Evolutionary conservation across 768 basidiomycete species (phyloP).

Genomic region (Kwoniella bestiolae): DNA sequence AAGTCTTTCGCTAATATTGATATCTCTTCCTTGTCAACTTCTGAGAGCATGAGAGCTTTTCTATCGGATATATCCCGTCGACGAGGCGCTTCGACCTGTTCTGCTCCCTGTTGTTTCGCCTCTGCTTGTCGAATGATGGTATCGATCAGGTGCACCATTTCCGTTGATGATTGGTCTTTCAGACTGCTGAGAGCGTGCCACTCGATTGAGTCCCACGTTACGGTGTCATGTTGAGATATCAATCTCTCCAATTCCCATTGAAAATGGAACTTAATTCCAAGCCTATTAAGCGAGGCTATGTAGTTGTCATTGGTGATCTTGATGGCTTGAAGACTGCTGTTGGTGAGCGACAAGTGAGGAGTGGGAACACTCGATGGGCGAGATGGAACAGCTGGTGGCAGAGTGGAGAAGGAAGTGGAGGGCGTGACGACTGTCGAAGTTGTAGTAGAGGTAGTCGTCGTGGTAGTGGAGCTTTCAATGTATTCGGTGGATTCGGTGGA

Average conservation of each 20-base stretch:
- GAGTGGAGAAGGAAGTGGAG: background rate
- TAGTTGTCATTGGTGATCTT: slow-evolving; percentile 17
- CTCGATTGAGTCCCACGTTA: slow-evolving; percentile 30
- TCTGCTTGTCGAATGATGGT: background rate
- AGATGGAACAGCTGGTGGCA: background rate
- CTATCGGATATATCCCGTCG: background rate
- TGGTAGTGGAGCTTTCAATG: background rate
- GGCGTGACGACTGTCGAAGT: slow-evolving; percentile 7
- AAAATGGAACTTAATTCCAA: slow-evolving; percentile 32
- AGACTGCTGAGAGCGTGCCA: slow-evolving; percentile 20
- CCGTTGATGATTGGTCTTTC: slow-evolving; percentile 1
- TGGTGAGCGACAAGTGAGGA: background rate
- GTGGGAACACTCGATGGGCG: background rate
- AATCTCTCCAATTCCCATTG: slow-evolving; percentile 40
- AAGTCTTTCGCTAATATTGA: slow-evolving; percentile 27
- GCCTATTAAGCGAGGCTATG: slow-evolving; percentile 20
- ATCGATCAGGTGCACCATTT: slow-evolving; percentile 12
- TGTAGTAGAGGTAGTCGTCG: background rate
- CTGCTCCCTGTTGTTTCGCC: background rate
- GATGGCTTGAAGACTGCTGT: too few relatives aligned
- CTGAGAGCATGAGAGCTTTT: slow-evolving; percentile 16
- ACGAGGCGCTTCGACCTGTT: background rate
- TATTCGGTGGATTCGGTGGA: background rate
- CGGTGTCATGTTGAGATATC: slow-evolving; percentile 1
- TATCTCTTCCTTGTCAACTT: slow-evolving; percentile 35